Evolutionary conservation across 371 early-diverging fungal genomes (phyloP), one percentile per base, ranked within the genome.

Genomic region (Choanephora cucurbitarum): DNA sequence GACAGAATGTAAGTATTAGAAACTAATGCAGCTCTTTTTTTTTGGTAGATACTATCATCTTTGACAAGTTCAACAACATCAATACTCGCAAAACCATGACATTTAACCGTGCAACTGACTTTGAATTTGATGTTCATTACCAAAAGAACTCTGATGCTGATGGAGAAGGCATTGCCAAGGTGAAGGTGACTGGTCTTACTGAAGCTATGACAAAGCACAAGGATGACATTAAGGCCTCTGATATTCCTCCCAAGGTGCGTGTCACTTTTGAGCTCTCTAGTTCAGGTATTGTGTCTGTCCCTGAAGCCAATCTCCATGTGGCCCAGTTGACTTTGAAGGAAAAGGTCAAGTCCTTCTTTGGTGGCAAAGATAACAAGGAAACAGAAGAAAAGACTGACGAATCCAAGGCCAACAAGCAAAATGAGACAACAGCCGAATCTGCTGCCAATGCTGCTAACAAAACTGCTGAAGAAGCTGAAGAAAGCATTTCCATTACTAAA

Each of bases 31-130:
- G 19, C 55, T n/a, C n/a, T n/a, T n/a, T n/a, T n/a, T n/a, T n/a
- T n/a, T n/a, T n/a, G n/a, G 49, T 80, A 28, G 58, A 69, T 15
- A 86, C 87, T 1, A 66, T 75, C n/a, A 68, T 92, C 23, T 92
- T 84, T 65, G 66, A 66, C 43, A 83, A 85, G 28, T 87, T 83
- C 42, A 80, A 87, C 5, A 63, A 80, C 0, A 72, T 93, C 44
- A 91, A 89, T 5, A 80, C 87, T 4, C 90, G 91, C 47, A 95
- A 94, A 60, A 77, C 90, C 52, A 86, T 97, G 81, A 86, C 80
- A 53, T 91, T 93, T 65, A 88, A 90, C 66, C 87, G 94, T 28
- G 64, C 64, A 13, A 77, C 84, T 1, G 95, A 97, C 64, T 90
- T 96, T 66, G 80, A 81, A 5, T 88, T 94, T 59, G 80, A 80